These are phyloP conservation scores for Tympanopsis confertula DNA, from an alignment of 2,329 filamentous ascomycete genomes.

Conservation along the genomic window DNA sequence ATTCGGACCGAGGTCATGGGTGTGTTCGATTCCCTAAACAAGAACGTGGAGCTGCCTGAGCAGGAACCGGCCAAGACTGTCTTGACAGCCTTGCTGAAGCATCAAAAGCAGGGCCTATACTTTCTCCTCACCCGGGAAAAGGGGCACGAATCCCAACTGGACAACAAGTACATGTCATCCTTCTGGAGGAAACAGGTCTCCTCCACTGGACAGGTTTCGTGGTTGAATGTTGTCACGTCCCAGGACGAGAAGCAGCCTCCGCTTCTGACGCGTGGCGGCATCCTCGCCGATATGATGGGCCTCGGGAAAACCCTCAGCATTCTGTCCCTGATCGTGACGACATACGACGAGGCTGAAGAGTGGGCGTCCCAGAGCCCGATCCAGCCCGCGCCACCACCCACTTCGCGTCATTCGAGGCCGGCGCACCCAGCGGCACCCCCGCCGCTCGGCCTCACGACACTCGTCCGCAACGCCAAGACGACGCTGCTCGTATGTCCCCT, in stretches of 20 bases:
- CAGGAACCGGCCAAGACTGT: conserved; percentile 54
- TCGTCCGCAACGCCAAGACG: conserved; percentile 60
- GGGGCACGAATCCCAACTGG: conserved; percentile 40
- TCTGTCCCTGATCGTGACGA: conserved; percentile 62
- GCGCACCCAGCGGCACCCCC: conserved; percentile 22
- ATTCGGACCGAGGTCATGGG: conserved; percentile 73
- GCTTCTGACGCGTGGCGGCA: conserved; percentile 57
- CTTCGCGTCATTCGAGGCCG: conserved; percentile 19
- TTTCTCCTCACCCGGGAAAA: conserved; percentile 77
- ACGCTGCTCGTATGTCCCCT: conserved; percentile 83
- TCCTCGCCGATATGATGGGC: conserved; percentile 80
- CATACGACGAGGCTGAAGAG: conserved; percentile 44
- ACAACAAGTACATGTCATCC: conserved; percentile 50
- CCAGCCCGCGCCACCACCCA: conserved; percentile 23
- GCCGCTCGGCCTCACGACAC: conserved; percentile 32
- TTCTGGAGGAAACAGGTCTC: conserved; percentile 72
- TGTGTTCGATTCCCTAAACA: conserved; percentile 77
- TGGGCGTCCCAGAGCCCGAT: conserved; percentile 47
- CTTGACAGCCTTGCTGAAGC: conserved; percentile 59
- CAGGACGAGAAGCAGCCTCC: conserved; percentile 49
- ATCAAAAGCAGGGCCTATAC: conserved; percentile 81
- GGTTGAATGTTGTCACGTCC: conserved; percentile 72
- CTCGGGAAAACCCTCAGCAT: conserved; percentile 81
- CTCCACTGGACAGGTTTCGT: conserved; percentile 62
- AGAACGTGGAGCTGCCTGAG: conserved; percentile 63